Conservation (phyloP, 192 early-diverging fungal genomes). For the Diversispora epigaea region DNA sequence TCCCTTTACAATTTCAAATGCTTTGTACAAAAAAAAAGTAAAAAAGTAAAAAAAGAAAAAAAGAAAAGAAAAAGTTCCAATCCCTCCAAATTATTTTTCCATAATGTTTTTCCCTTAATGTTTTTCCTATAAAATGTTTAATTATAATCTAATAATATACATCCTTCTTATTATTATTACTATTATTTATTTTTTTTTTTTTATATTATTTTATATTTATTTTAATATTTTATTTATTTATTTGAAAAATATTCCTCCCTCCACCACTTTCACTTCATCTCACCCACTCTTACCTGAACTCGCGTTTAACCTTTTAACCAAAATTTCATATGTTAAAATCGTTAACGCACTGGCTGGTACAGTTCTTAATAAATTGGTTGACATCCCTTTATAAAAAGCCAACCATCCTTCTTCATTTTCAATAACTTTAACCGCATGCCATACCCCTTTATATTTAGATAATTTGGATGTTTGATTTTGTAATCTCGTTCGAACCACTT, state of each 20-base stretch:
- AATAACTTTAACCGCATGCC: conserved; percentile 75
- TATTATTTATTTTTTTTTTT: too few species aligned
- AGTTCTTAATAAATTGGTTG: conserved; percentile 83
- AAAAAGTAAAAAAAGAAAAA: too few species aligned
- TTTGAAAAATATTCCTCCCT: background rate
- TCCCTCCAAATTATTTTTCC: too few species aligned
- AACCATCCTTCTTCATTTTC: conserved; percentile 71
- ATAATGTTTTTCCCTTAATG: too few species aligned
- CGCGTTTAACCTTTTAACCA: conserved; percentile 62
- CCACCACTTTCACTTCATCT: background rate
- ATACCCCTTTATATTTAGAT: conserved; percentile 79
- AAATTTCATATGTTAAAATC: conserved; percentile 84
- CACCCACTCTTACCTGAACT: background rate
- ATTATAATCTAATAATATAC: too few species aligned
- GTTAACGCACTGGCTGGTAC: conserved; percentile 86
- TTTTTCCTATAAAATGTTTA: too few species aligned
- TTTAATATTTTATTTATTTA: too few species aligned
- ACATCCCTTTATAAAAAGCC: conserved; percentile 87
- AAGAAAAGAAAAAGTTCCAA: too few species aligned
- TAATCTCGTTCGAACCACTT: conserved; percentile 89
- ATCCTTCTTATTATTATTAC: too few species aligned
- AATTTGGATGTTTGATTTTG: conserved; percentile 80
- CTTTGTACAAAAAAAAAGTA: too few species aligned
- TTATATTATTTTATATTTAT: too few species aligned
- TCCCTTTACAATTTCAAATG: too few species aligned